Percentiles rank a stretch among this genome's conserved stretches.
Conservation (phyloP, 257 asterid genomes). For the Orobanche coerulescens region DNA sequence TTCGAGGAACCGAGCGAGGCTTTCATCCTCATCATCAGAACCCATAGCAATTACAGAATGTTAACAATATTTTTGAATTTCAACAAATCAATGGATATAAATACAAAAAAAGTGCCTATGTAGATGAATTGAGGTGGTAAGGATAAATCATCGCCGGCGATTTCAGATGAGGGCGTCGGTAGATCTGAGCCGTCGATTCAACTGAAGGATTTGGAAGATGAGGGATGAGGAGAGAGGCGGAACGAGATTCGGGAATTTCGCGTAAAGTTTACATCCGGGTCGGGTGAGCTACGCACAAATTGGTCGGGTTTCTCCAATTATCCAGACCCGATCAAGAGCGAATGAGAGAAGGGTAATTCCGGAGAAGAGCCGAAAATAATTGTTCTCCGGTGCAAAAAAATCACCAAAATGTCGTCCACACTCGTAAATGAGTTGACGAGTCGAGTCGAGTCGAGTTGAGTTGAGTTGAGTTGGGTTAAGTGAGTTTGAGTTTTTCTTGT, state of each 20-base stretch:
- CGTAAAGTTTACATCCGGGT: slow-evolving; percentile 22
- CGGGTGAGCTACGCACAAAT: slow-evolving; percentile 15
- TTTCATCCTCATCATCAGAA: slow-evolving; percentile 81
- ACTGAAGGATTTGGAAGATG: slow-evolving; percentile 7
- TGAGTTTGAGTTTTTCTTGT: too few species aligned
- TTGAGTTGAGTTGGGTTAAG: too few species aligned
- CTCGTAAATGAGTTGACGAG: too few species aligned
- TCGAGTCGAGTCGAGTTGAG: too few species aligned
- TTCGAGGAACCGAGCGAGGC: slow-evolving; percentile 77
- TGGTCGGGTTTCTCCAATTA: slow-evolving; percentile 11
- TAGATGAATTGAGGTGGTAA: neutral
- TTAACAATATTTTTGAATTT: neutral
- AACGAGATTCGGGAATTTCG: slow-evolving; percentile 16
- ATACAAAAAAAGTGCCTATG: neutral
- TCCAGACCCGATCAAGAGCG: too few species aligned
- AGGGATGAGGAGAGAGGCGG: slow-evolving; percentile 13
- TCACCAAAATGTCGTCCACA: too few species aligned
- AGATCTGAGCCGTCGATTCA: slow-evolving; percentile 46
- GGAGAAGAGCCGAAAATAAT: too few species aligned
- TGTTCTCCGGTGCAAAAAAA: too few species aligned
- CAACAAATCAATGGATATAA: neutral
- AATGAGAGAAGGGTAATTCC: too few species aligned
- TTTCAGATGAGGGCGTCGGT: slow-evolving; percentile 28
- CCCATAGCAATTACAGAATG: slow-evolving; percentile 37
- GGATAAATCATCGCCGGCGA: slow-evolving; percentile 34